Percentiles rank a stretch among this genome's conserved stretches.
Evolutionary conservation across 2,329 filamentous ascomycete species (phyloP).

Genomic region (Cordyceps militaris): DNA sequence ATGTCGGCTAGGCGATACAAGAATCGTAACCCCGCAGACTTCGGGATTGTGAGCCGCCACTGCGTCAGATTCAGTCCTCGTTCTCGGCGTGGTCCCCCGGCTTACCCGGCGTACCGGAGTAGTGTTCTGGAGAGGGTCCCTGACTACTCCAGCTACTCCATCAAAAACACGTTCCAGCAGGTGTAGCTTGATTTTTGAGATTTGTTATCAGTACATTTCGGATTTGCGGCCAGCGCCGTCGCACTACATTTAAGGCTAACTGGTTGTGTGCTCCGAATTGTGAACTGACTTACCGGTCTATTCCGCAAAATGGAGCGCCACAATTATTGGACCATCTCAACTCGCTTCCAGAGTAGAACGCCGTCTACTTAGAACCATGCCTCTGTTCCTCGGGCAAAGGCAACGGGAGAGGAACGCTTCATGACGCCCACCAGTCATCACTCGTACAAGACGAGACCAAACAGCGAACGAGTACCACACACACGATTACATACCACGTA

Average conservation of each 20-base stretch:
- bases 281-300: not conserved
- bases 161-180: not conserved
- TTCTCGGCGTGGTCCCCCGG: not conserved
- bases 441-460: not conserved
- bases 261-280: not conserved
- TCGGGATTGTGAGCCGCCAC: not conserved
- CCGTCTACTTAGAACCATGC: no score
- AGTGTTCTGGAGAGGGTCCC: not conserved
- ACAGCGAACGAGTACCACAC: not conserved
- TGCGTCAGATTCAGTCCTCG: not conserved
- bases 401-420: no score
- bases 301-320: not conserved
- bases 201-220: not conserved
- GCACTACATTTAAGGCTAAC: no score
- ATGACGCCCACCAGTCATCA: not conserved
- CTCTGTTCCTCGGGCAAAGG: no score
- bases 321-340: no score
- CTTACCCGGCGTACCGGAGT: not conserved
- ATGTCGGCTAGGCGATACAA: not conserved
- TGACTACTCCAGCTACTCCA: constrained; percentile 8
- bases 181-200: not conserved
- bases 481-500: not conserved
- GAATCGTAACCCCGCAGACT: not conserved
- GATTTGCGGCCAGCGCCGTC: no score
- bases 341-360: no score